Base-by-base conservation (phyloP, 139 green algal species). In the Haematococcus lacustris region DNA sequence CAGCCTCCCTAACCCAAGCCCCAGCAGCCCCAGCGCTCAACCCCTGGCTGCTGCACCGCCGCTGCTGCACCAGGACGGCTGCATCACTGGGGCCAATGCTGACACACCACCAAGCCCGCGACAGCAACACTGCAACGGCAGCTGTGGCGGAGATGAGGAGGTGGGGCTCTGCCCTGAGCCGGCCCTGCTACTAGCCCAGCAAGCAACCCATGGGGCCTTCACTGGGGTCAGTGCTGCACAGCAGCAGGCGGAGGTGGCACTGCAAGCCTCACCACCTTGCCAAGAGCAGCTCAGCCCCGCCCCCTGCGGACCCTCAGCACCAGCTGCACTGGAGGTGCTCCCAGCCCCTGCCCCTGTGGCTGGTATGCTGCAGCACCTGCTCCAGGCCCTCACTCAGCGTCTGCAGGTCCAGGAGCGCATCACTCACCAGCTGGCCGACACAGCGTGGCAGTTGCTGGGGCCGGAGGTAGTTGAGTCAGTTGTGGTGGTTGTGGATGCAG, bases 351-450 rank as follows among this genome's bases (percentile, higher is more conserved):
- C 57, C 30, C 3, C 4, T 60, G 38, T 9, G 25, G 69, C 38
- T n/a, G 35, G 50, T 28, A 53, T 53, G 43, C 43, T 90, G 2
- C 43, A 77, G 70, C 43, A 66, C 34, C 26, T 90, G 0, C 86
- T 97, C 3, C 26, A 60, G 1, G 73, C 78, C 47, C 94, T 72
- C 71, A 90, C 85, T 2, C 51, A 76, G 71, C 74, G 91, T 71
- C 76, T 97, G 75, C 90, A 96, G 78, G 85, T 98, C 25, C 94
- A 98, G 84, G 95, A 99, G 83, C 85, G 95, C 17, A 83, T 99
- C 37, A 97, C 87, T 1, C 81, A 93, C 2, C 87, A 98, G 73
- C 59, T 98, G 21, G 93, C 91, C 2, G 79, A n/a, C n/a, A n/a
- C 86, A 30, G 84, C 78, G 23, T 71, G 91, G n/a, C 63, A 81